Evolutionary conservation across 495 filamentous ascomycete genomes (phyloP).

Genomic region (Cetradonia linearis): DNA sequence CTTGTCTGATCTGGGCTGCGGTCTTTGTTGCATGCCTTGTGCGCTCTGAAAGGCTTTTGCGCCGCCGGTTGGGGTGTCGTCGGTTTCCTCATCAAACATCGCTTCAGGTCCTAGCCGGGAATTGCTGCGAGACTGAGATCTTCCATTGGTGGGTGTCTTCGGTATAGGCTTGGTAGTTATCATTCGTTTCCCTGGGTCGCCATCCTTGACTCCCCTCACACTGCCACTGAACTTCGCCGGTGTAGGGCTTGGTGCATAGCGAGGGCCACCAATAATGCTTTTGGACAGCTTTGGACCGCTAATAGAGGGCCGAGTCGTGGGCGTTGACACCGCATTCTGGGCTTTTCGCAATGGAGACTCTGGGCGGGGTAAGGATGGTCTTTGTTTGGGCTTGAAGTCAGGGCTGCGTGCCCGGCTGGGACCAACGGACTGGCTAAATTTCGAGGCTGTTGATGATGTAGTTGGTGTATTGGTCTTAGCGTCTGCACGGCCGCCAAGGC

Average conservation of each 20-base stretch:
- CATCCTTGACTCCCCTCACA: constrained; percentile 41
- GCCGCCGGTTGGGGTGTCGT: constrained; percentile 47
- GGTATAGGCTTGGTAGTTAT: constrained; percentile 33
- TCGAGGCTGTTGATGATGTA: constrained; percentile 55
- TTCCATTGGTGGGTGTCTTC: constrained; percentile 36
- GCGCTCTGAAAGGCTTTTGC: constrained; percentile 40
- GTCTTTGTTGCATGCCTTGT: constrained; percentile 28
- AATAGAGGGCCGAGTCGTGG: constrained; percentile 46
- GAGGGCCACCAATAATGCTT: constrained; percentile 31
- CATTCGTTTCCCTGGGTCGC: constrained; percentile 46
- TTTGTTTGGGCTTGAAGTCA: constrained; percentile 54
- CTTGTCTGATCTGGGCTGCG: constrained; percentile 41
- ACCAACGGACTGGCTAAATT: constrained; percentile 47
- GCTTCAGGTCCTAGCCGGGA: constrained; percentile 36
- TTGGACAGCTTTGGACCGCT: constrained; percentile 39
- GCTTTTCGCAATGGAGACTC: constrained; percentile 66
- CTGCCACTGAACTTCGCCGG: constrained; percentile 56
- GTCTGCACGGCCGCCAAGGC: constrained; percentile 37
- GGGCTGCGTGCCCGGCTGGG: constrained; percentile 64
- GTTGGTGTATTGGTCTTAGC: constrained; percentile 36
- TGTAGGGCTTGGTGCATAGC: constrained; percentile 55
- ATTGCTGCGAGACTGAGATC: constrained; percentile 32
- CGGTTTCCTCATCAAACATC: constrained; percentile 39
- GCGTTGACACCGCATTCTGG: constrained; percentile 33
- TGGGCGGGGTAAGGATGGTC: constrained; percentile 73